Conservation (phyloP, 2,329 filamentous ascomycete species). For the Scortechinia acanthostroma region DNA sequence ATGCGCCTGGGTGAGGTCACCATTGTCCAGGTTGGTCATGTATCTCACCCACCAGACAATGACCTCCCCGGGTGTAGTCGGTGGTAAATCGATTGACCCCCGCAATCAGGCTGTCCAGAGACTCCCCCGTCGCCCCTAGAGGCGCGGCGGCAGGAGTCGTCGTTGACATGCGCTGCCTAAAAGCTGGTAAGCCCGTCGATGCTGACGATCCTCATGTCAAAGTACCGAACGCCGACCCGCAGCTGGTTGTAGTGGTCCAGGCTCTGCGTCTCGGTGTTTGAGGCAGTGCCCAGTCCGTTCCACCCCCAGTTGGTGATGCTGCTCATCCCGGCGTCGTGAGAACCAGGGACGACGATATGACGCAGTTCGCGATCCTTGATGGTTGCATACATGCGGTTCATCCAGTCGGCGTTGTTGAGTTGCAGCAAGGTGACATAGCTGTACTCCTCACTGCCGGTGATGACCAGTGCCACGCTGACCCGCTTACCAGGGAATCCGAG, state of each 20-base stretch:
- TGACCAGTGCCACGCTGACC: constrained; percentile 19
- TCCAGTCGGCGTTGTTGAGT: constrained; percentile 16
- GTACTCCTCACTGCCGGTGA: constrained; percentile 20
- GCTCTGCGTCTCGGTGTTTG: constrained; percentile 35
- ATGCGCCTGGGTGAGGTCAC: constrained; percentile 19
- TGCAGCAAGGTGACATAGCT: constrained; percentile 19
- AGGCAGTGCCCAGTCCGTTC: constrained; percentile 24
- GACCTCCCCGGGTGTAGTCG: constrained; percentile 30
- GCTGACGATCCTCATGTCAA: constrained; percentile 35
- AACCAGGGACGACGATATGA: constrained; percentile 36
- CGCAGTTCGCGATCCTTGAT: constrained; percentile 28
- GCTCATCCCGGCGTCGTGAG: constrained; percentile 40
- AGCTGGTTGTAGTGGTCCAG: constrained; percentile 34
- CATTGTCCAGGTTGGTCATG: constrained; percentile 26
- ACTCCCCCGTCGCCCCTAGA: constrained; percentile 35
- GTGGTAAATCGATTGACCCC: constrained; percentile 34
- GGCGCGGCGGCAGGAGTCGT: constrained; percentile 20
- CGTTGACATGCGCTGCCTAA: constrained; percentile 30
- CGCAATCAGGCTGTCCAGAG: constrained; percentile 28
- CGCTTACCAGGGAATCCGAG: constrained; percentile 19
- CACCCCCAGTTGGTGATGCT: constrained; percentile 20
- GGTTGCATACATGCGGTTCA: constrained; percentile 18
- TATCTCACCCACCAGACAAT: constrained; percentile 37
- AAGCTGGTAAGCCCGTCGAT: constrained; percentile 26
- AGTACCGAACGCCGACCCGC: constrained; percentile 32